These are phyloP conservation scores for Calendula officinalis DNA, from an alignment of 129 eudicot genomes.

Conservation along the genomic window DNA sequence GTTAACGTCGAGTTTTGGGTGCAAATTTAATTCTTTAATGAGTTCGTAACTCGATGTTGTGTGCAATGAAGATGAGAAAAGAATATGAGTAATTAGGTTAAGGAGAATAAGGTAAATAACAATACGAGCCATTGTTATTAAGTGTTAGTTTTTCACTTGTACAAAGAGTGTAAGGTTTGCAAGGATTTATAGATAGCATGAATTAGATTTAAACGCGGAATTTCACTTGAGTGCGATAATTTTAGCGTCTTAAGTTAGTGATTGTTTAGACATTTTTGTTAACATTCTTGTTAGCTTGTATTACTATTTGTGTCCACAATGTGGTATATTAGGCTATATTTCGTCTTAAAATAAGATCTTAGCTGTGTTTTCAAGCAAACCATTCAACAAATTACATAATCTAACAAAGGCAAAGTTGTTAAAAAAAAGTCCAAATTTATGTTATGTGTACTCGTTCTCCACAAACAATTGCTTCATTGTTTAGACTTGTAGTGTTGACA, in stretches of 20 bases:
- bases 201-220: too few relatives aligned
- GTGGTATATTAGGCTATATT: conserved; percentile 2
- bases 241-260: background rate
- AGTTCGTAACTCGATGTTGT: conserved; percentile 24
- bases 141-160: conserved; percentile 4
- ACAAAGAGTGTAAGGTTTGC: background rate
- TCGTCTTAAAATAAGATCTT: background rate
- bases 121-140: conserved; percentile 25
- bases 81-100: conserved; percentile 5
- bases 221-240: background rate
- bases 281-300: conserved; percentile 5
- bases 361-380: conserved; percentile 10
- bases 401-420: conserved; percentile 15
- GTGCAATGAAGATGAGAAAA: conserved; percentile 24
- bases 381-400: conserved; percentile 8
- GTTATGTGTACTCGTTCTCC: conserved; percentile 7
- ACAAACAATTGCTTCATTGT: background rate
- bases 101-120: conserved; percentile 15
- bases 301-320: conserved; percentile 3
- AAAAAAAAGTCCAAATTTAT: background rate
- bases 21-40: too few relatives aligned
- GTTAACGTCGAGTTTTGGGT: too few relatives aligned
- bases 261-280: conserved; percentile 2
- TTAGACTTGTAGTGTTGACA: conserved; percentile 4
- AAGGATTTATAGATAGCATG: conserved; percentile 2